Evolutionary conservation across 2,329 filamentous ascomycete genomes (phyloP).

Genomic region (Colletotrichum scovillei): DNA sequence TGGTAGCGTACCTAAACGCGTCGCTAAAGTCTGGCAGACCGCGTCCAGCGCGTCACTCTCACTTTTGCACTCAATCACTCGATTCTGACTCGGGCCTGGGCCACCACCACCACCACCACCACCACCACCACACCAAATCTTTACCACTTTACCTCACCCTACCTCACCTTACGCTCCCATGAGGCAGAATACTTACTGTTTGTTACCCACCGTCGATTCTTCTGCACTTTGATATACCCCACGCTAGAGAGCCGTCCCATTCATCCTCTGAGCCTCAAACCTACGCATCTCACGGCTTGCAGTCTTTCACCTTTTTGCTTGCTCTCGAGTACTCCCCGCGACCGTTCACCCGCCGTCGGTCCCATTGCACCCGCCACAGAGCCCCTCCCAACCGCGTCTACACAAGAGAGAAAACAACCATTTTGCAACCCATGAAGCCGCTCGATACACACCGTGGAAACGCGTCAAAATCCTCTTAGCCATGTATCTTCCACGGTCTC

Average conservation of each 20-base stretch:
- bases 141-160: neutral
- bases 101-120: constrained; percentile 15
- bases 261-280: neutral
- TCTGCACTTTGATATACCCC: neutral
- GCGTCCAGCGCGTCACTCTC: constrained; percentile 16
- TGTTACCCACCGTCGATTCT: neutral
- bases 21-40: constrained; percentile 2
- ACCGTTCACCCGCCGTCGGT: neutral
- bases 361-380: neutral
- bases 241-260: neutral
- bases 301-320: neutral
- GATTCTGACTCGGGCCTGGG: neutral
- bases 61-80: constrained; percentile 13
- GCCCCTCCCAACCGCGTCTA: neutral
- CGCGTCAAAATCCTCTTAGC: constrained; percentile 44
- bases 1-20: constrained; percentile 17
- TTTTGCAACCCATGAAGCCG: constrained; percentile 45
- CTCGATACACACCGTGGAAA: constrained; percentile 42
- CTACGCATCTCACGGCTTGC: neutral
- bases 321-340: neutral
- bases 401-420: neutral
- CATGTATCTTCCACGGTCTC: constrained; percentile 95
- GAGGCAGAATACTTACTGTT: neutral
- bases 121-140: neutral
- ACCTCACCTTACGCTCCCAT: neutral